Conservation (phyloP, 345 rosid genomes). For the Combretum micranthum region DNA sequence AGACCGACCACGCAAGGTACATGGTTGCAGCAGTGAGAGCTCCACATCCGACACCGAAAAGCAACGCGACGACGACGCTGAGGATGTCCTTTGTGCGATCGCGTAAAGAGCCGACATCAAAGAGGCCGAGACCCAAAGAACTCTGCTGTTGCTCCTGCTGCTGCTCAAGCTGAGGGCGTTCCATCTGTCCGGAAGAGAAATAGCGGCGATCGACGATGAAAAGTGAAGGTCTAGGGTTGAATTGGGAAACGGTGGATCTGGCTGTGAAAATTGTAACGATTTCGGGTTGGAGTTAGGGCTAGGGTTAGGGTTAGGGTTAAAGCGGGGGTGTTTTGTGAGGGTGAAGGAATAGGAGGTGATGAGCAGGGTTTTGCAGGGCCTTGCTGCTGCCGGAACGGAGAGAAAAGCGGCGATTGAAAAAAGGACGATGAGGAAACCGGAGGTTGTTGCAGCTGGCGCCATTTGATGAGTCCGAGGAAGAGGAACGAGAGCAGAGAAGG, state of each 20-base stretch:
- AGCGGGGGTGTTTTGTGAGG: conserved; percentile 29
- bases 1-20: conserved; percentile 80
- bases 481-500: too few relatives aligned
- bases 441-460: too few relatives aligned
- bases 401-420: neutral
- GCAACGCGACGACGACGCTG: conserved; percentile 74
- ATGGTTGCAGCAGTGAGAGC: conserved; percentile 86
- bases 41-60: conserved; percentile 93
- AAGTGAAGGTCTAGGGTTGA: conserved; percentile 15
- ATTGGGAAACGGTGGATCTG: conserved; percentile 29
- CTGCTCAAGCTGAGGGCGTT: conserved; percentile 10
- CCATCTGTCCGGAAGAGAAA: conserved; percentile 19
- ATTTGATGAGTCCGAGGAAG: too few relatives aligned
- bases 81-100: conserved; percentile 83
- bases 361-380: conserved; percentile 38
- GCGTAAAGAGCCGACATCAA: conserved; percentile 49
- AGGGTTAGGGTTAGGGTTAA: conserved; percentile 18
- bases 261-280: conserved; percentile 58
- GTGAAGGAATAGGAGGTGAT: conserved; percentile 70
- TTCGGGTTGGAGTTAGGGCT: conserved; percentile 36
- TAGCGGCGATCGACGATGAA: conserved; percentile 22
- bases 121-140: conserved; percentile 23
- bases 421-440: too few relatives aligned
- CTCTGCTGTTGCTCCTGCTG: conserved; percentile 8
- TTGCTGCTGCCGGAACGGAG: conserved; percentile 17